These are phyloP conservation scores for Phaffomyces opuntiae DNA, from an alignment of 805 yeast genomes.

Conservation along the genomic window DNA sequence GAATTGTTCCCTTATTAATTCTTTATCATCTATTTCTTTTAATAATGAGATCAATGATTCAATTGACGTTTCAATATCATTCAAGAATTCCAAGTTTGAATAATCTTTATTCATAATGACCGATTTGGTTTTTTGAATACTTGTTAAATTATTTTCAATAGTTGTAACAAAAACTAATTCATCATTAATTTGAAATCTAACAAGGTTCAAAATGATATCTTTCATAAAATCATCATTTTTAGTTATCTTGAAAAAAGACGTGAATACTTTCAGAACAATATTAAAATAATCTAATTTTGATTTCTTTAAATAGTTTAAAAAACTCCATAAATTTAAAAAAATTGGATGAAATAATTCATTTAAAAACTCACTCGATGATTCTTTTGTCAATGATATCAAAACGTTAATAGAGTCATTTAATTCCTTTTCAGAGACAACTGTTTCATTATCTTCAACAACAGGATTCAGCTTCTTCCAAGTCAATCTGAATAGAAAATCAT, in stretches of 20 bases:
- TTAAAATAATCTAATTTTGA: conserved; percentile 23
- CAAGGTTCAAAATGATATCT: conserved; percentile 24
- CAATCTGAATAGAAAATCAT: conserved; percentile 50
- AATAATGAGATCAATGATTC: conserved; percentile 38
- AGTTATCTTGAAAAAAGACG: conserved; percentile 26
- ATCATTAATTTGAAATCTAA: conserved; percentile 26
- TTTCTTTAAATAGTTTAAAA: conserved; percentile 28
- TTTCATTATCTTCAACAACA: conserved; percentile 14
- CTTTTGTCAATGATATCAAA: conserved; percentile 52
- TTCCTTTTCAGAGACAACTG: conserved; percentile 37
- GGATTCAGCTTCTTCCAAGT: conserved; percentile 44
- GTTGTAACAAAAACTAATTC: conserved; percentile 29
- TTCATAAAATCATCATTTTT: conserved; percentile 22
- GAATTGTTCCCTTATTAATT: conserved; percentile 40
- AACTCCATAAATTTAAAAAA: conserved; percentile 30
- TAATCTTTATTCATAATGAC: neutral
- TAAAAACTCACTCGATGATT: conserved; percentile 30
- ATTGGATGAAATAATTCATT: conserved; percentile 25
- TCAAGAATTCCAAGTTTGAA: conserved; percentile 30
- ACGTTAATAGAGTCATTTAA: conserved; percentile 62
- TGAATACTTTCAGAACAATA: conserved; percentile 26
- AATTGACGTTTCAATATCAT: conserved; percentile 37
- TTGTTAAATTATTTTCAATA: conserved; percentile 30
- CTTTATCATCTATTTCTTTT: conserved; percentile 38
- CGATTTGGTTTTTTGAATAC: conserved; percentile 20